Evolutionary conservation across 2,329 filamentous ascomycete species (phyloP).

Genomic region (Penicillium sp.): DNA sequence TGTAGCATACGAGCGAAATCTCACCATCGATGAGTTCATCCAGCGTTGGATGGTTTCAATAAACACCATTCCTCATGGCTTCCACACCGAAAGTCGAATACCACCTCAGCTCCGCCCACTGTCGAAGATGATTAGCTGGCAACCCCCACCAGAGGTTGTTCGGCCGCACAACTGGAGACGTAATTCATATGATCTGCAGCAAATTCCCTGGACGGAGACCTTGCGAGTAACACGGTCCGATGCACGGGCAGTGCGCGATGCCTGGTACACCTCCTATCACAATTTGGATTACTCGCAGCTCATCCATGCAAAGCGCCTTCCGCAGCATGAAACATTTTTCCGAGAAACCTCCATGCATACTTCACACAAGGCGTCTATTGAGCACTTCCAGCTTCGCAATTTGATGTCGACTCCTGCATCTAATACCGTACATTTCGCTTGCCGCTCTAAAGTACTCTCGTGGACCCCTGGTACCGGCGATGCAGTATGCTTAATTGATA

Average conservation of each 20-base stretch:
- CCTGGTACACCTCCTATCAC: conserved; percentile 44
- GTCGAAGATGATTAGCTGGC: conserved; percentile 36
- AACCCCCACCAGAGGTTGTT: conserved; percentile 32
- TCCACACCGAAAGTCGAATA: conserved; percentile 22
- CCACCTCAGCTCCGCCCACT: conserved; percentile 28
- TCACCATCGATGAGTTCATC: conserved; percentile 46
- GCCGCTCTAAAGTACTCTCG: conserved; percentile 48
- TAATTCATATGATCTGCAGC: conserved; percentile 41
- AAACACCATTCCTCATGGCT: conserved; percentile 13
- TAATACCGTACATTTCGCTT: conserved; percentile 57
- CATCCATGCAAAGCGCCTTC: conserved; percentile 31
- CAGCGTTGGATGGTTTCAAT: conserved; percentile 41
- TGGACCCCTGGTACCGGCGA: conserved; percentile 49
- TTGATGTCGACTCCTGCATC: conserved; percentile 55
- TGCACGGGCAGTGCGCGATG: conserved; percentile 40
- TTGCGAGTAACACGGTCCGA: conserved; percentile 38
- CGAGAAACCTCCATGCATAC: conserved; percentile 51
- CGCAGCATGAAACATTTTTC: conserved; percentile 48
- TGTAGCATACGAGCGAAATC: conserved; percentile 41
- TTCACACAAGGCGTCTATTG: conserved; percentile 50
- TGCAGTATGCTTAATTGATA: conserved; percentile 49
- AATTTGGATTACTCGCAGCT: conserved; percentile 36
- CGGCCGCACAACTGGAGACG: conserved; percentile 31
- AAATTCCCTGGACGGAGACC: conserved; percentile 43
- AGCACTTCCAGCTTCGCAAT: conserved; percentile 61